Conservation (phyloP, 495 filamentous ascomycete genomes). For the Penicillium samsonianum region DNA sequence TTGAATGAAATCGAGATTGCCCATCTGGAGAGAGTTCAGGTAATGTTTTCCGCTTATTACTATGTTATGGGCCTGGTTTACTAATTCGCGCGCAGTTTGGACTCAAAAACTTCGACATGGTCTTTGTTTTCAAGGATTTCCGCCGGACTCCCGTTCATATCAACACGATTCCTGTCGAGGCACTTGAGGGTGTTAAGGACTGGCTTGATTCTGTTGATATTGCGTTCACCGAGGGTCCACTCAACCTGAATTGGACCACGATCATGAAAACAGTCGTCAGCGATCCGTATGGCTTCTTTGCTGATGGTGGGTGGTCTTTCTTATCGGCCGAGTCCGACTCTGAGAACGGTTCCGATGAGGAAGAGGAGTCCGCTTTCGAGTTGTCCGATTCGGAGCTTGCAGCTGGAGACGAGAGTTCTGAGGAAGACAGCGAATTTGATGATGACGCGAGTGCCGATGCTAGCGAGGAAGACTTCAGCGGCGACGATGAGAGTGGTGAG, state of each 20-base stretch:
- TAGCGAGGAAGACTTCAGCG: conserved; percentile 69
- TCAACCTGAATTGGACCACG: conserved; percentile 97
- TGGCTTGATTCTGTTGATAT: conserved; percentile 97
- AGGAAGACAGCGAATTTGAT: conserved; percentile 91
- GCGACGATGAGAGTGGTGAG: conserved; percentile 80
- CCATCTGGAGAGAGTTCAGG: conserved; percentile 92
- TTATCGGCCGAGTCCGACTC: conserved; percentile 83
- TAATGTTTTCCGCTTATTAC: conserved; percentile 25
- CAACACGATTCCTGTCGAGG: conserved; percentile 97
- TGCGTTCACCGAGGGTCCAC: conserved; percentile 87
- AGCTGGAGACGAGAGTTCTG: conserved; percentile 73
- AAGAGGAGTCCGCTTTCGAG: conserved; percentile 91
- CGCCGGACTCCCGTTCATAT: conserved; percentile 82
- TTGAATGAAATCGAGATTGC: conserved; percentile 95
- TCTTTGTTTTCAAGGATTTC: conserved; percentile 98
- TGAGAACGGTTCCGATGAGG: conserved; percentile 74
- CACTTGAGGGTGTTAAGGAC: conserved; percentile 92
- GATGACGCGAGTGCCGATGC: conserved; percentile 82
- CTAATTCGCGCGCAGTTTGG: conserved; percentile 64
- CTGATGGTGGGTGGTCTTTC: conserved; percentile 95
- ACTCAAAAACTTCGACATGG: conserved; percentile 98
- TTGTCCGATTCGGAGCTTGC: conserved; percentile 81
- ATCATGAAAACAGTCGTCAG: conserved; percentile 99
- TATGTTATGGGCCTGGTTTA: not conserved
- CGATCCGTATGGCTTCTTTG: conserved; percentile 92